Conservation (phyloP, 2,329 filamentous ascomycete species). For the Pyrenophora graminea region DNA sequence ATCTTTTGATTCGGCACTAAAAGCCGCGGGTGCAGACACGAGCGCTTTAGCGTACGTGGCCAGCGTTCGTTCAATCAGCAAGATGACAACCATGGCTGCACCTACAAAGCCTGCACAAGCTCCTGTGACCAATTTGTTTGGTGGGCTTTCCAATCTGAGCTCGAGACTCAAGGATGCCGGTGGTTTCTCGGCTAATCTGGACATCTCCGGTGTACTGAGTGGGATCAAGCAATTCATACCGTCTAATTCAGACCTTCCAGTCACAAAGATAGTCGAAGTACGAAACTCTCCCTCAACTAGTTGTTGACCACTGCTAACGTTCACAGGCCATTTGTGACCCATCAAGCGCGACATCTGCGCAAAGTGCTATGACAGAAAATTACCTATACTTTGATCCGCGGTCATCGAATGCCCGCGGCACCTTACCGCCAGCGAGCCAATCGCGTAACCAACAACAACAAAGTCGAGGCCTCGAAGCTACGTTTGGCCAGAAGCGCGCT, state of each 20-base stretch:
- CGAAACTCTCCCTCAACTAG: too few species aligned
- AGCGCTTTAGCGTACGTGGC: constrained; percentile 80
- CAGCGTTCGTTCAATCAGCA: constrained; percentile 84
- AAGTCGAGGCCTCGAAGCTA: constrained; percentile 71
- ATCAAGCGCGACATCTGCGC: too few species aligned
- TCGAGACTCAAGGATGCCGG: constrained; percentile 85
- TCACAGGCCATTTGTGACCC: too few species aligned
- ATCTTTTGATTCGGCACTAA: constrained; percentile 82
- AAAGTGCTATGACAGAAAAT: constrained; percentile 75
- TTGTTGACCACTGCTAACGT: too few species aligned
- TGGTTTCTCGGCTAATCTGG: constrained; percentile 83
- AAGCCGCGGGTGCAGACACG: constrained; percentile 73
- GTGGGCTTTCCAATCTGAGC: constrained; percentile 88
- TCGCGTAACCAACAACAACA: constrained; percentile 45
- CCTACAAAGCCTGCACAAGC: constrained; percentile 66
- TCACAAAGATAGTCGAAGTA: constrained; percentile 95
- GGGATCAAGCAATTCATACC: constrained; percentile 99
- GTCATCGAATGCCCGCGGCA: constrained; percentile 88
- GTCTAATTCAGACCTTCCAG: constrained; percentile 88
- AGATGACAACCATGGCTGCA: constrained; percentile 92
- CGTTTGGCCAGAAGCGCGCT: constrained; percentile 87
- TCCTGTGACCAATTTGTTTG: constrained; percentile 77
- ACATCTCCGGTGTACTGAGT: constrained; percentile 75
- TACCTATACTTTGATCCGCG: constrained; percentile 98
- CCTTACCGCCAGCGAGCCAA: constrained; percentile 79